Conservation (phyloP, 257 asterid genomes). For the Ehretia macrophylla region DNA sequence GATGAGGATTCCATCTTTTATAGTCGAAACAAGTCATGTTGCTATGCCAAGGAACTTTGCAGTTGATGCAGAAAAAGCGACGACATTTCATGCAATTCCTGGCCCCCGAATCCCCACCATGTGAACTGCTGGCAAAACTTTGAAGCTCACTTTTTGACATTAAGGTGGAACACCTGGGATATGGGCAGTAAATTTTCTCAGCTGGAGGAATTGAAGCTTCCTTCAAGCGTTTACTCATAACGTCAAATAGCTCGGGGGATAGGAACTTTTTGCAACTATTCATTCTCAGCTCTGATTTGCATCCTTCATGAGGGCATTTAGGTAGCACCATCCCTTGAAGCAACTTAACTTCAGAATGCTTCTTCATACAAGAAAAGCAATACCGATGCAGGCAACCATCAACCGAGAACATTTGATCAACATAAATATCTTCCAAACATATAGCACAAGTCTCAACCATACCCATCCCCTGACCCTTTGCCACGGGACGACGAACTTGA, state of each 20-base stretch:
- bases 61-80: conserved; percentile 42
- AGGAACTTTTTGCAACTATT: conserved; percentile 27
- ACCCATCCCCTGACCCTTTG: conserved; percentile 19
- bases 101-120: background rate
- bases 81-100: conserved; percentile 27
- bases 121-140: background rate
- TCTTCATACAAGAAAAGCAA: conserved; percentile 49
- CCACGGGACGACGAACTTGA: conserved; percentile 23
- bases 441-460: conserved; percentile 36
- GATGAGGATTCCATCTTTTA: conserved; percentile 27
- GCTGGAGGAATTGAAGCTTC: conserved; percentile 27
- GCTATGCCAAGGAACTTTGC: conserved; percentile 61
- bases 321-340: conserved; percentile 33
- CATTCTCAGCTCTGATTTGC: conserved; percentile 16
- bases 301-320: conserved; percentile 31
- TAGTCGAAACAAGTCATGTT: conserved; percentile 32
- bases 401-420: conserved; percentile 37
- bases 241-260: conserved; percentile 16
- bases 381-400: conserved; percentile 45
- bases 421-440: conserved; percentile 42
- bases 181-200: conserved; percentile 33
- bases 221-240: conserved; percentile 21
- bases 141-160: conserved; percentile 23
- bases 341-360: conserved; percentile 48
- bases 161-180: conserved; percentile 27